phyloP scores from a whole-genome alignment of 352 stramenopile species.

The Phytopythium montanum region DNA sequence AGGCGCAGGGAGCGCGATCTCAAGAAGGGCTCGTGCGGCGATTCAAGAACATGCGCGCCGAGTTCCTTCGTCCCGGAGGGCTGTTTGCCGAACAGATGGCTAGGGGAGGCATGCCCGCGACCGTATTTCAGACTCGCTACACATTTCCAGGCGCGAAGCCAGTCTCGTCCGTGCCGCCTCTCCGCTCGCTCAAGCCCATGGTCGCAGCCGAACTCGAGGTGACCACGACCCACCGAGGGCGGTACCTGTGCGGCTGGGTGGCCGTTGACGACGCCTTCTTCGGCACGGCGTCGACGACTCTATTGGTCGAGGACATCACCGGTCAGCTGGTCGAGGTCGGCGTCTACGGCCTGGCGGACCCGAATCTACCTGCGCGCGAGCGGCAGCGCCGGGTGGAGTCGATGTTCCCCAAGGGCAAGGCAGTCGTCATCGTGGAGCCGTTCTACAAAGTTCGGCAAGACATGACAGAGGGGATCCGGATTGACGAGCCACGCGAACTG shows the following conservation, averaged over 20 bases:
- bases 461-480: slow-evolving; percentile 13
- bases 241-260: slow-evolving; percentile 30
- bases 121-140: not conserved
- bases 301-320: slow-evolving; percentile 26
- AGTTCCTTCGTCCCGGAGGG: slow-evolving; percentile 14
- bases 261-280: slow-evolving; percentile 27
- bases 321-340: slow-evolving; percentile 25
- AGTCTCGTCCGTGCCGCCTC: slow-evolving; percentile 3
- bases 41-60: slow-evolving; percentile 16
- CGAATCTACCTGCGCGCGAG: slow-evolving; percentile 9
- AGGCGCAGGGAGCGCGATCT: not conserved
- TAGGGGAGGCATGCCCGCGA: not conserved
- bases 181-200: slow-evolving; percentile 20
- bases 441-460: slow-evolving; percentile 30
- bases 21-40: slow-evolving; percentile 16
- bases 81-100: slow-evolving; percentile 13
- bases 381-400: slow-evolving; percentile 9
- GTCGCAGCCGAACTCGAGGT: slow-evolving; percentile 16
- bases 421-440: slow-evolving; percentile 21
- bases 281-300: slow-evolving; percentile 10
- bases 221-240: slow-evolving; percentile 20
- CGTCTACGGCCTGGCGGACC: slow-evolving; percentile 19
- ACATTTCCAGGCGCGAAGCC: slow-evolving; percentile 14
- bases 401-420: slow-evolving; percentile 18
- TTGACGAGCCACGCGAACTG: slow-evolving; percentile 17